These are phyloP conservation scores for Calonectria hongkongensis DNA, from an alignment of 2,329 filamentous ascomycete genomes.

Conservation along the genomic window DNA sequence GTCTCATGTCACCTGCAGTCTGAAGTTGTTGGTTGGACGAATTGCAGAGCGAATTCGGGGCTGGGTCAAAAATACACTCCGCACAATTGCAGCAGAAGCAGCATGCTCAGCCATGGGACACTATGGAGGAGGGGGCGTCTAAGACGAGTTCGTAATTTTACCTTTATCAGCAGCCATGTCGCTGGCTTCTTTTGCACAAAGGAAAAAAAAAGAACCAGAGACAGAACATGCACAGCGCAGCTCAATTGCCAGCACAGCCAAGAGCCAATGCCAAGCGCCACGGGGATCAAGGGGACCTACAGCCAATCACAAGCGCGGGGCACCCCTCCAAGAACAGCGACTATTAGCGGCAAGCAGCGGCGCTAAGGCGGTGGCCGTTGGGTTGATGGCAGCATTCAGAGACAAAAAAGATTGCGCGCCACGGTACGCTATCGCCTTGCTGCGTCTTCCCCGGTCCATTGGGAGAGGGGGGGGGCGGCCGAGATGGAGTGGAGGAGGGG, in stretches of 20 bases:
- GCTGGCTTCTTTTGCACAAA: background rate
- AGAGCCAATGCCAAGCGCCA: slow-evolving; percentile 41
- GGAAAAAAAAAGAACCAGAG: background rate
- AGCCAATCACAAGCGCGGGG: slow-evolving; percentile 46
- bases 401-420: slow-evolving; percentile 23
- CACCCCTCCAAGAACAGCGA: slow-evolving; percentile 35
- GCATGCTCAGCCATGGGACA: slow-evolving; percentile 2
- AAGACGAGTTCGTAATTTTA: background rate
- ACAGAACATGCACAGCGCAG: slow-evolving; percentile 16
- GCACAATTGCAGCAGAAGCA: background rate
- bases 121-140: no score
- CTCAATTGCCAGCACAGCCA: slow-evolving; percentile 39
- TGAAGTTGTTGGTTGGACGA: background rate
- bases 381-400: slow-evolving; percentile 18
- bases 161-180: background rate
- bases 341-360: slow-evolving; percentile 46
- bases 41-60: background rate
- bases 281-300: slow-evolving; percentile 34
- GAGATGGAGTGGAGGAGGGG: background rate
- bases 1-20: slow-evolving; percentile 12
- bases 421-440: background rate
- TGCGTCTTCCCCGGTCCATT: background rate
- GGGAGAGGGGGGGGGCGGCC: background rate
- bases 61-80: background rate
- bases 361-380: slow-evolving; percentile 36